Conservation (phyloP, 192 early-diverging fungal species). For the Coemansia sp. region DNA sequence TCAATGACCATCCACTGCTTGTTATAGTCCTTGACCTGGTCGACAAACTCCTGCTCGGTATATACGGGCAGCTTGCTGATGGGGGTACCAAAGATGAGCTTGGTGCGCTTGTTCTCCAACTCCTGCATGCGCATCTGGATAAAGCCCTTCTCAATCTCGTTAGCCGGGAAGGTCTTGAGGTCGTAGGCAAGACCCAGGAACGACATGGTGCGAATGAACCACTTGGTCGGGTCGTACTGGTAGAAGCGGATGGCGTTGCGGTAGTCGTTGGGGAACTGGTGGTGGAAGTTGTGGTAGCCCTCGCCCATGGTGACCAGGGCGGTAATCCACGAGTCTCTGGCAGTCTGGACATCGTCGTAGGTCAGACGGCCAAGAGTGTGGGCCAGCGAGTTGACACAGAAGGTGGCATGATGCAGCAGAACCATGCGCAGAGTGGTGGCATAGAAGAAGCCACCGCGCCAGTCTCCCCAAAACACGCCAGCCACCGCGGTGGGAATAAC, state of each 20-base stretch:
- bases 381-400: constrained; percentile 81
- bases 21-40: constrained; percentile 60
- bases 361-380: constrained; percentile 69
- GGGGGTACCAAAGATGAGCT: constrained; percentile 71
- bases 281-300: constrained; percentile 86
- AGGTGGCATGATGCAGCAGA: constrained; percentile 80
- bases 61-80: constrained; percentile 64
- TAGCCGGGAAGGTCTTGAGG: constrained; percentile 69
- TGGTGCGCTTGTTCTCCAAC: constrained; percentile 56
- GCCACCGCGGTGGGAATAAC: constrained; percentile 78
- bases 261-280: constrained; percentile 84
- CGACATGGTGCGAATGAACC: constrained; percentile 62
- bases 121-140: constrained; percentile 80
- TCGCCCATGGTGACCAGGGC: constrained; percentile 77
- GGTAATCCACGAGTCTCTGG: constrained; percentile 77
- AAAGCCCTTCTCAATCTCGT: constrained; percentile 74
- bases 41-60: constrained; percentile 59
- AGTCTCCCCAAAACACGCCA: constrained; percentile 81
- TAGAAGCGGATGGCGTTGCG: constrained; percentile 73
- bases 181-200: constrained; percentile 63
- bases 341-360: constrained; percentile 80
- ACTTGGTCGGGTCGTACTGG: constrained; percentile 84
- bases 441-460: constrained; percentile 75
- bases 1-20: constrained; percentile 79
- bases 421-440: constrained; percentile 69